Base-by-base conservation (phyloP, 1,284 basidiomycete species). In the Xanthoconium separans region DNA sequence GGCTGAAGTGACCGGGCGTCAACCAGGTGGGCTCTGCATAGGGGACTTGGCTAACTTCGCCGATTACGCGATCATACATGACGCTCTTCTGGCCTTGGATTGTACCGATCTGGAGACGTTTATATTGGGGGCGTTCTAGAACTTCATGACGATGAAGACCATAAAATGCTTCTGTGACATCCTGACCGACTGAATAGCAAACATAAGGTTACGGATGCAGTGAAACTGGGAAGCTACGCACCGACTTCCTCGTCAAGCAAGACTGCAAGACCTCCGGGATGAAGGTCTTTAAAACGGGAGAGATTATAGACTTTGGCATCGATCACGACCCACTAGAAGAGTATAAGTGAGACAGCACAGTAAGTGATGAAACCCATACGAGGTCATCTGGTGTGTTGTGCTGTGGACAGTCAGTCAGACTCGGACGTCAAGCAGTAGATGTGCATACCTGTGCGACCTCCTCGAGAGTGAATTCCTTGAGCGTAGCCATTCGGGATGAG, bases 251-350 rank as follows among this genome's bases (percentile, higher is more conserved):
- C 73, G 60, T 91, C 87, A 37, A 86, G 68, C 27, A 96, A 77
- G 16, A 92, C 91, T 8, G 83, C 80, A 1, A 80, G 65, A 11
- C 93, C 93, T 49, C 93, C 93, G 0, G 93, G 93, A 68, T 95
- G 93, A 60, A 95, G 76, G 50, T 76, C 78, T 51, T 79, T 81
- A 70, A 95, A 95, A 61, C 84, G 85, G 53, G 85, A 83, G 29
- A 94, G 74, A 69, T 93, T 87, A 70, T 88, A 94, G 30, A 95
- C 90, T 64, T 85, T 87, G 20, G 85, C 80, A 70, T 95, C 92
- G 61, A 95, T 79, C 58, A 93, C 81, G 60, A 93, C 74, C 90
- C 91, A 95, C 86, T 89, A 22, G n/a, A 30, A 42, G n/a, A 44
- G 3, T 10, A 31, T 60, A 46, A 54, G 47, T 39, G 37, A 66